Base-by-base conservation (phyloP, 768 basidiomycete species). In the Gloeopeniophorella convolvens region DNA sequence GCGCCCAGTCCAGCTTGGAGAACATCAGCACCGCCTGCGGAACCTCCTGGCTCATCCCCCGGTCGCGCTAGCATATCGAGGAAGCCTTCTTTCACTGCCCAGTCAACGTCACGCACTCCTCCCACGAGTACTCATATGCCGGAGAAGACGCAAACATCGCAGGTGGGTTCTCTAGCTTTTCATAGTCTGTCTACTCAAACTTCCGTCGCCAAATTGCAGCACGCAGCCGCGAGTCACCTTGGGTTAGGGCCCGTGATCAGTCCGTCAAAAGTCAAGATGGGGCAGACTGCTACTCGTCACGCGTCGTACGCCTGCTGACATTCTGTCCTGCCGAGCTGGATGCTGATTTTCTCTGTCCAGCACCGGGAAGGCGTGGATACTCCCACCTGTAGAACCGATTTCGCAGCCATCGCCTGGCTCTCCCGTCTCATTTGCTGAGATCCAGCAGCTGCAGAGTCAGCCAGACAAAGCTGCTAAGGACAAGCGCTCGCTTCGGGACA, bases 361-460 rank as follows among this genome's bases (percentile, higher is more conserved):
- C 18, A 65, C 62, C 34, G 70, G 70, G 20, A 79, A 77, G 54
- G 86, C 84, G 16, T 93, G 89, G 89, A 76, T 76, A 0, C 66
- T 73, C 1, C 72, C 77, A 0, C 74, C 81, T 5, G 72, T 72
- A 1, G 73, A 78, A 51, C 73, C 79, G 0, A 63, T 70, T n/a
- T 66, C 67, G 5, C 67, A 59, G 45, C 59, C 64, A 5, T 56
- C 62, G 12, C 31, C 56, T 7, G 43, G 55, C 13, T 42, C 50
- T 60, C 60, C 35, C 43, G 70, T 82, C 50, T 91, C 92, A 1
- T 81, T 95, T 33, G 71, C 79, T 0, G 89, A 83, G n/a, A 96
- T 96, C 44, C 93, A 95, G 63, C 74, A 81, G 62, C 70, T 82
- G 36, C 87, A 93, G 63, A 73, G 77, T 34, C 76, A 82, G 53